Evolutionary conservation across 2,329 filamentous ascomycete genomes (phyloP), one percentile per base, ranked within the genome.

Genomic region (Colletotrichum sp.): DNA sequence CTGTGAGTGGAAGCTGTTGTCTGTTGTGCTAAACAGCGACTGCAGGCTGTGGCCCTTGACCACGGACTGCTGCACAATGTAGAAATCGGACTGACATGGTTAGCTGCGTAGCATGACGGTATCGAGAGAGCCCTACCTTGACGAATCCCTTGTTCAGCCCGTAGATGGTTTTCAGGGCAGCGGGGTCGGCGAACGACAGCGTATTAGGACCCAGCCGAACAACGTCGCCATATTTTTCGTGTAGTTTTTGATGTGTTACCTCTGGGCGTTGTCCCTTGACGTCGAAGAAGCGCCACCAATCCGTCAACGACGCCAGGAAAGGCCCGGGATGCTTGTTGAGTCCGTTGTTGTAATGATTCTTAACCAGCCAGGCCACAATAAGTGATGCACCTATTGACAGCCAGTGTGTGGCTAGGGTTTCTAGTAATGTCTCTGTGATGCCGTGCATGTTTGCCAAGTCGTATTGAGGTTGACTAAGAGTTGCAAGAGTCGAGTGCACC

Each of bases 121-220:
- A 8, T 24, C 1, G 6, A 24, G 21, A 24, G 21, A 48, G 38
- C 76, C 76, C 64, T 83, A 94, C 94, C 90, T 97, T 97, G 64
- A 90, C 85, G 79, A 95, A 94, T 0, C 94, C 94, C 83, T 96
- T 96, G 82, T 96, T 96, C 58, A 96, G 84, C 0, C 94, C 94
- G 82, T 97, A 97, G 60, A 97, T 96, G 13, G 87, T 86, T 84
- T 94, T 94, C 78, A 96, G 87, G 0, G 94, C 94, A 74, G 90
- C 90, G 0, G 95, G 94, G 78, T 95, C 90, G 4, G 93, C 90
- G 80, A 97, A 95, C 0, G 93, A 95, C 2, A 97, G 84, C 0
- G 87, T 87, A 77, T 96, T 96, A 2, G 95, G 95, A 0, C 94
- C 95, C 5, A 96, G 84, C 2, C 95, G 89, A 2, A 97, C 94